phyloP scores from a whole-genome alignment of 768 basidiomycete genomes.

The Gloeopeniophorella convolvens region DNA sequence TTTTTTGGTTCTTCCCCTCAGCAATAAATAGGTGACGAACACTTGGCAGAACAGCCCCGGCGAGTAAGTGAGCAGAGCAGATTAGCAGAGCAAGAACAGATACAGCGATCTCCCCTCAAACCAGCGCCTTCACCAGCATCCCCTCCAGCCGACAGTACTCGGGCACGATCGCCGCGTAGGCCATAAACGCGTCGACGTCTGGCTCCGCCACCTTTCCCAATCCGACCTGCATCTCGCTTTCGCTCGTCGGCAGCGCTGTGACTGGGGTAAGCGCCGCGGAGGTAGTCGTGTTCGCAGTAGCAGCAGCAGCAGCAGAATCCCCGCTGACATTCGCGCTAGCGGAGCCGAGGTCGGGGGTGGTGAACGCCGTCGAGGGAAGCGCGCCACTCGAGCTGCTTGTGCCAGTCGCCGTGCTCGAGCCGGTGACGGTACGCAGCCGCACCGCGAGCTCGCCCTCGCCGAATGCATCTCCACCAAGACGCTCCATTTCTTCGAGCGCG shows the following conservation, averaged over 20 bases:
- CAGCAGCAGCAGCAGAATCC: conserved; percentile 28
- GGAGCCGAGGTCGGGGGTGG: conserved; percentile 54
- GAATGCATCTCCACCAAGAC: conserved; percentile 30
- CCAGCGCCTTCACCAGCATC: conserved; percentile 62
- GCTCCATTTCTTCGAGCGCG: conserved; percentile 55
- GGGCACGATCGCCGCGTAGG: conserved; percentile 79
- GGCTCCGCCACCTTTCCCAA: conserved; percentile 79
- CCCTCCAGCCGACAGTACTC: conserved; percentile 78
- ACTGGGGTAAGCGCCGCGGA: conserved; percentile 63
- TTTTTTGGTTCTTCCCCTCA: conserved; percentile 2
- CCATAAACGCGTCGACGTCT: conserved; percentile 78
- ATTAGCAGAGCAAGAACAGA: conserved; percentile 10
- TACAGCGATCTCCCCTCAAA: conserved; percentile 25
- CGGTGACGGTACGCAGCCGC: conserved; percentile 51
- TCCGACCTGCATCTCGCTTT: conserved; percentile 68
- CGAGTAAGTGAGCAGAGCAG: conserved; percentile 17
- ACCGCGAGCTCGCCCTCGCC: conserved; percentile 37
- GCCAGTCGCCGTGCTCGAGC: conserved; percentile 34
- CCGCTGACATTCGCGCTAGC: conserved; percentile 22
- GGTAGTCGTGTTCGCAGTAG: conserved; percentile 38
- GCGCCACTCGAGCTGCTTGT: conserved; percentile 16
- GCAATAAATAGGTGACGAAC: conserved; percentile 1
- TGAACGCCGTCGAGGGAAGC: conserved; percentile 44
- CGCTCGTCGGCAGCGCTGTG: conserved; percentile 62
- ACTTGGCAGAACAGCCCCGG: not conserved